phyloP scores from a whole-genome alignment of 345 rosid species.

The Arabidopsis thaliana region DNA sequence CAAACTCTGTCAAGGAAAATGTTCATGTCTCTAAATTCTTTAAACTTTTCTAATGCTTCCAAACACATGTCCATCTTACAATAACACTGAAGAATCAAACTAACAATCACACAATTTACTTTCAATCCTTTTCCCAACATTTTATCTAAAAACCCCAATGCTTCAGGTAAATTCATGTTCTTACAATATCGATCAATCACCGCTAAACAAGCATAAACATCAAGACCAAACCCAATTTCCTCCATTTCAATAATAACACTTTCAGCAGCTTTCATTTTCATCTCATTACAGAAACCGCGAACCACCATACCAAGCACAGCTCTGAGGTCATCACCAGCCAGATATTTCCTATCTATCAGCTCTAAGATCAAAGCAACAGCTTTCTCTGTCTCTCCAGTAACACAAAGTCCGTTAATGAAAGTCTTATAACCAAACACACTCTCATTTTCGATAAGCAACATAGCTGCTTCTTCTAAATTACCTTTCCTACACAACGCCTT shows the following conservation, averaged over 20 bases:
- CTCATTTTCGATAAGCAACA: slow-evolving; percentile 49
- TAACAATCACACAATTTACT: slow-evolving; percentile 60
- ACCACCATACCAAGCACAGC: slow-evolving; percentile 56
- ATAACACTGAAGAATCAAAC: slow-evolving; percentile 63
- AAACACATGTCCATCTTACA: slow-evolving; percentile 49
- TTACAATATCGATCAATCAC: slow-evolving; percentile 61
- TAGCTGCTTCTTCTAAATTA: slow-evolving; percentile 51
- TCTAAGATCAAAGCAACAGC: slow-evolving; percentile 53
- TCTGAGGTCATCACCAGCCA: slow-evolving; percentile 40
- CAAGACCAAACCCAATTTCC: slow-evolving; percentile 54
- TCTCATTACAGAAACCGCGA: slow-evolving; percentile 64
- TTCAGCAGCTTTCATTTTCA: slow-evolving; percentile 64
- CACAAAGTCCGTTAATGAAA: slow-evolving; percentile 72
- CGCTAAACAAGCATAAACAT: slow-evolving; percentile 49
- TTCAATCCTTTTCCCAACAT: slow-evolving; percentile 62
- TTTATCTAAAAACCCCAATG: slow-evolving; percentile 49
- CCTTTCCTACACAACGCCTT: slow-evolving; percentile 71
- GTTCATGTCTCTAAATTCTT: slow-evolving; percentile 47
- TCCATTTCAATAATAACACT: slow-evolving; percentile 54
- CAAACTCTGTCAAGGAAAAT: slow-evolving; percentile 64
- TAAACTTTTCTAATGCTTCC: slow-evolving; percentile 51
- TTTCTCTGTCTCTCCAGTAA: slow-evolving; percentile 45
- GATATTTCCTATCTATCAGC: slow-evolving; percentile 39
- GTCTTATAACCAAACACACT: slow-evolving; percentile 57
- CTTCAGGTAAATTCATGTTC: slow-evolving; percentile 50